Evolutionary conservation across 2,329 filamentous ascomycete species (phyloP), one percentile per base, ranked within the genome.

Genomic region (Talaromyces islandicus): DNA sequence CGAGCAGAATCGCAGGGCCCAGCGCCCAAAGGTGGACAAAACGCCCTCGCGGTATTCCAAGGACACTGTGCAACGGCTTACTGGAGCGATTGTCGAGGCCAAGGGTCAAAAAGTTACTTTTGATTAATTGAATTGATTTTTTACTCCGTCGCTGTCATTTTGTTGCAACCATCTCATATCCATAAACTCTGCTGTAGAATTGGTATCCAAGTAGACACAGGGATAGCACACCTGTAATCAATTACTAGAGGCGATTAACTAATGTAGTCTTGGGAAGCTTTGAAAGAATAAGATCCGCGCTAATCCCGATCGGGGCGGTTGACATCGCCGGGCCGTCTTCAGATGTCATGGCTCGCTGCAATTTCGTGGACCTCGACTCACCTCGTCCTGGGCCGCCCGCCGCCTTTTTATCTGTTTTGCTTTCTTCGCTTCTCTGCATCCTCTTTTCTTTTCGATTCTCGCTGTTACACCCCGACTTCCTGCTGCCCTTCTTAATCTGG

Each of bases 61-160:
- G 64, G 78, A 79, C 43, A 78, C 87, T 1, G 77, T 85, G 35
- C 81, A 81, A 58, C 84, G 89, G 68, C 83, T 92, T 65, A 92
- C 88, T 50, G 91, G 90, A 61, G 88, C 87, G 7, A 91, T 94
- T 71, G 89, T 94, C 24, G 86, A 89, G 74, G 82, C 84, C 7
- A 83, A 88, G 64, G 92, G 92, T 59, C 91, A 87, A 76, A 96
- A 94, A 80, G 85, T 85, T 60, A 90, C 86, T 0, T 95, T 96
- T 76, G 90, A 92, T 69, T 89, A 64, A 46, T 46, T 17, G 12
- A 6, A 11, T 12, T 11, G 3, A 21, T 46, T 46, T 46, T 11
- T 24, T n/a, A n/a, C n/a, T n/a, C n/a, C 43, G 19, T 46, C 24
- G 2, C 19, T 46, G 41, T 6, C 9, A 24, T 46, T 21, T 9